Conservation (phyloP, 1,139 yeast genomes). For the Scheffersomyces cryptocercus region DNA sequence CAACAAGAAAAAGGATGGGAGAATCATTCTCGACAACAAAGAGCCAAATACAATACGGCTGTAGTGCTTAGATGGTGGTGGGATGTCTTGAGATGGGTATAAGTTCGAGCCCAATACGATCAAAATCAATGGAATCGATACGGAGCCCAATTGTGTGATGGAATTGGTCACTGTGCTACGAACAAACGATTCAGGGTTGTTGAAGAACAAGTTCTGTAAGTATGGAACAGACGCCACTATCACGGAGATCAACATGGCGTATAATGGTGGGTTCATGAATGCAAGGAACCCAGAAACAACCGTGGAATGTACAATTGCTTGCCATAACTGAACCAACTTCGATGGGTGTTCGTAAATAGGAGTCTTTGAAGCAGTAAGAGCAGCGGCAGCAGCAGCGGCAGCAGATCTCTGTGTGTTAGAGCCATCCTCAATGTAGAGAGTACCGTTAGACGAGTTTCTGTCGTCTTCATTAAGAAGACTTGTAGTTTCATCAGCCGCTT, state of each 20-base stretch:
- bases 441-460: neutral
- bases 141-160: slow-evolving; percentile 76
- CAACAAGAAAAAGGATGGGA: slow-evolving; percentile 66
- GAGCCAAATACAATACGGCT: slow-evolving; percentile 65
- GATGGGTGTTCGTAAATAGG: slow-evolving; percentile 4
- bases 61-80: slow-evolving; percentile 63
- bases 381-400: neutral
- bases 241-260: slow-evolving; percentile 85
- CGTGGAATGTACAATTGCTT: neutral
- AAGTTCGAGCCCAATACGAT: slow-evolving; percentile 77
- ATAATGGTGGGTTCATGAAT: slow-evolving; percentile 93
- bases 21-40: slow-evolving; percentile 70
- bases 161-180: slow-evolving; percentile 79
- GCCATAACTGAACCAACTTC: slow-evolving; percentile 9
- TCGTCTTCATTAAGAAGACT: slow-evolving; percentile 1
- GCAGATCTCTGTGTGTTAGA: neutral
- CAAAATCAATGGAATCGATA: slow-evolving; percentile 75
- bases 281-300: slow-evolving; percentile 26
- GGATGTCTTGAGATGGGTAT: slow-evolving; percentile 64
- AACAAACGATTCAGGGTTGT: slow-evolving; percentile 46
- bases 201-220: slow-evolving; percentile 66
- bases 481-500: slow-evolving; percentile 8
- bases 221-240: slow-evolving; percentile 80
- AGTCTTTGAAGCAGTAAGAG: slow-evolving; percentile 2
- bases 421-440: neutral